A percentile compares a stretch with the other conserved stretches of the same genome.
These are phyloP conservation scores for Mycena galericulata DNA, from an alignment of 768 basidiomycete species.

Conservation along the genomic window DNA sequence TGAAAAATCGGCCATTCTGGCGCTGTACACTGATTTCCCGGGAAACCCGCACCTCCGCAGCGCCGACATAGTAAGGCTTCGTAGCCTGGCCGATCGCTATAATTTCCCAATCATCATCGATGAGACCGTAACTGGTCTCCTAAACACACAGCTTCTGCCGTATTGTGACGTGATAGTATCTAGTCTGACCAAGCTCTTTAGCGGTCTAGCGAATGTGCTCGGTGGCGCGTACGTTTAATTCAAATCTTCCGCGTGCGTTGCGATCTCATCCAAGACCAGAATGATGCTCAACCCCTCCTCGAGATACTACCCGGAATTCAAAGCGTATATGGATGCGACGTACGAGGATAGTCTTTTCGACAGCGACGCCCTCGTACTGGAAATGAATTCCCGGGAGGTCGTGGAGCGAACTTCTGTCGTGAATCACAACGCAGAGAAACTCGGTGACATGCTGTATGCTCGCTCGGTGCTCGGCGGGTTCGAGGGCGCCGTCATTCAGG, in stretches of 20 bases:
- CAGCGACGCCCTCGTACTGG: constrained; percentile 65
- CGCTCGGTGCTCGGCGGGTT: constrained; percentile 36
- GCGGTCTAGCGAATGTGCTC: constrained; percentile 66
- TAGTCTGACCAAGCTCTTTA: constrained; percentile 66
- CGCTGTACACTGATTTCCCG: constrained; percentile 65
- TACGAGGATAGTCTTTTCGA: constrained; percentile 63
- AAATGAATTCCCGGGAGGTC: constrained; percentile 66
- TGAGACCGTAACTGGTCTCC: constrained; percentile 65
- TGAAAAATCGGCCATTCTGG: constrained; percentile 49
- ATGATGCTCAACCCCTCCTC: constrained; percentile 61
- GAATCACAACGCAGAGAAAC: constrained; percentile 58
- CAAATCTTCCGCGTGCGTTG: not conserved
- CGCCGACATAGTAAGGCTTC: constrained; percentile 53
- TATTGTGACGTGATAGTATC: constrained; percentile 63
- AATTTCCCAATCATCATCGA: constrained; percentile 64
- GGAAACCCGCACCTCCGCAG: constrained; percentile 64
- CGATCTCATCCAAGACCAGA: constrained; percentile 39
- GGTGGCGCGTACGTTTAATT: constrained; percentile 59
- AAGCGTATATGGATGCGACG: constrained; percentile 41
- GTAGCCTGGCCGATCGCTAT: constrained; percentile 58
- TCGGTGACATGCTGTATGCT: constrained; percentile 55
- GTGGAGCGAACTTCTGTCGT: constrained; percentile 53
- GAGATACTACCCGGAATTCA: constrained; percentile 52
- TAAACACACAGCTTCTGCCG: constrained; percentile 60
- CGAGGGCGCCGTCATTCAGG: constrained; percentile 48